phyloP scores from a whole-genome alignment of 139 green algal genomes.

The Coelastrella sp. region DNA sequence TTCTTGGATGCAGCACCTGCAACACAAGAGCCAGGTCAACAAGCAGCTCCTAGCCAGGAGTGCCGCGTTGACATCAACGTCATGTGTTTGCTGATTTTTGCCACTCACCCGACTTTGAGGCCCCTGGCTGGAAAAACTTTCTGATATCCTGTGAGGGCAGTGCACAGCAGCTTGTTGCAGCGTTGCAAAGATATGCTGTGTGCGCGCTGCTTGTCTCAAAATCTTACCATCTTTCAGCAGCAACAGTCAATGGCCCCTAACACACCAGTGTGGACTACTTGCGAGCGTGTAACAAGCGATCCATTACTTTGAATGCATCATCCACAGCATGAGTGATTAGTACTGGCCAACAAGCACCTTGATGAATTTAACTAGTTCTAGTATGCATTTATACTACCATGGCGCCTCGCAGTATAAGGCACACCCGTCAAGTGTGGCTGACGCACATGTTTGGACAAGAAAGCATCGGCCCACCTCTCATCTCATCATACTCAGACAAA shows the following conservation, averaged over 20 bases:
- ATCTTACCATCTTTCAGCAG: background rate
- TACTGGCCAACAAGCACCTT: too few relatives aligned
- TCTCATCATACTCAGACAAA: too few relatives aligned
- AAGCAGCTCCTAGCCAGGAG: background rate
- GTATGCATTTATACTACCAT: too few relatives aligned
- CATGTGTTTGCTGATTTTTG: background rate
- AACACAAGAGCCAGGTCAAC: background rate
- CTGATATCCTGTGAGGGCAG: conserved; percentile 20
- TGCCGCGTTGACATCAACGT: background rate
- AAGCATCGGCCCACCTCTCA: too few relatives aligned
- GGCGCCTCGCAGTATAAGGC: too few relatives aligned
- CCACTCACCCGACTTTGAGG: background rate
- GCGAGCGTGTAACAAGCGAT: too few relatives aligned
- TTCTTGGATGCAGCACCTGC: conserved; percentile 24
- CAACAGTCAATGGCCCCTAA: background rate
- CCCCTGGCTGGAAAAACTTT: conserved; percentile 36
- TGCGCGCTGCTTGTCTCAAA: background rate
- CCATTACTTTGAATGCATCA: too few relatives aligned
- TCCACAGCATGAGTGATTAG: too few relatives aligned
- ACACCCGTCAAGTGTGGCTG: too few relatives aligned
- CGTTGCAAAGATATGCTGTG: background rate
- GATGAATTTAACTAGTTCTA: too few relatives aligned
- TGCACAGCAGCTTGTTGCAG: background rate
- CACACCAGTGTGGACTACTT: too few relatives aligned
- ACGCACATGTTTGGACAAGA: too few relatives aligned